A percentile compares a stretch with the other conserved stretches of the same genome.
Evolutionary conservation across 768 basidiomycete species (phyloP).

Genomic region (Boletus huronensis): DNA sequence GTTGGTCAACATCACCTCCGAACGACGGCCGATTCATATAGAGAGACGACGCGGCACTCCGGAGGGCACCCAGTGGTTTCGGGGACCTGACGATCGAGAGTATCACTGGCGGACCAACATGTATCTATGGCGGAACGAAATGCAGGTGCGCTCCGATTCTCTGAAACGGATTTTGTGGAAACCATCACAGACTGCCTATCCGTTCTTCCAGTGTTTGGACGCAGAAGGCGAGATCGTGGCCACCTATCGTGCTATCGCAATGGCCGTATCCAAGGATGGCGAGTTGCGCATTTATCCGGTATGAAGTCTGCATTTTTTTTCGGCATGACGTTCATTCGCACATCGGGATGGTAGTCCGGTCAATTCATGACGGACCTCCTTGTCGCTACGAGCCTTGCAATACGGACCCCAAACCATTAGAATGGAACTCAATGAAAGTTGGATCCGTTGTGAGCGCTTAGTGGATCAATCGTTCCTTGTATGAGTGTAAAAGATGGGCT

Average conservation of each 20-base stretch:
- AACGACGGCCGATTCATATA: slow-evolving; percentile 6
- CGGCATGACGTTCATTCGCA: not conserved
- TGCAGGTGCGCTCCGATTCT: slow-evolving; percentile 17
- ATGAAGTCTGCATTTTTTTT: slow-evolving; percentile 1
- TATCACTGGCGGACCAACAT: slow-evolving; percentile 21
- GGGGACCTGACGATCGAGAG: slow-evolving; percentile 19
- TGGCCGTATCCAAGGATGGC: slow-evolving; percentile 28
- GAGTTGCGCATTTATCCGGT: slow-evolving; percentile 28
- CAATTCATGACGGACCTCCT: slow-evolving; percentile 27
- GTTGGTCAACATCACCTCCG: slow-evolving; percentile 16
- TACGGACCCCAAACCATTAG: slow-evolving; percentile 21
- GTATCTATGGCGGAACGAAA: slow-evolving; percentile 16
- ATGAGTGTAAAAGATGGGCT: not conserved
- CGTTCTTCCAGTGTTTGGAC: slow-evolving; percentile 15
- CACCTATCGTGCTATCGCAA: slow-evolving; percentile 24
- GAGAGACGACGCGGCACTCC: slow-evolving; percentile 9
- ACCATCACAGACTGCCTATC: not conserved
- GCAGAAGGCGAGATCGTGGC: slow-evolving; percentile 20
- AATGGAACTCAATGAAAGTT: not conserved
- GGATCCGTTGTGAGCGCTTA: not conserved
- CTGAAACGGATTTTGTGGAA: not conserved
- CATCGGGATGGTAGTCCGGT: slow-evolving; percentile 13
- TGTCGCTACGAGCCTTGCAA: slow-evolving; percentile 27
- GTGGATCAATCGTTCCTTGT: not conserved
- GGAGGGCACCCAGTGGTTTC: slow-evolving; percentile 21